phyloP scores from a whole-genome alignment of 2,329 filamentous ascomycete genomes.

The Fusarium sarcochroum region DNA sequence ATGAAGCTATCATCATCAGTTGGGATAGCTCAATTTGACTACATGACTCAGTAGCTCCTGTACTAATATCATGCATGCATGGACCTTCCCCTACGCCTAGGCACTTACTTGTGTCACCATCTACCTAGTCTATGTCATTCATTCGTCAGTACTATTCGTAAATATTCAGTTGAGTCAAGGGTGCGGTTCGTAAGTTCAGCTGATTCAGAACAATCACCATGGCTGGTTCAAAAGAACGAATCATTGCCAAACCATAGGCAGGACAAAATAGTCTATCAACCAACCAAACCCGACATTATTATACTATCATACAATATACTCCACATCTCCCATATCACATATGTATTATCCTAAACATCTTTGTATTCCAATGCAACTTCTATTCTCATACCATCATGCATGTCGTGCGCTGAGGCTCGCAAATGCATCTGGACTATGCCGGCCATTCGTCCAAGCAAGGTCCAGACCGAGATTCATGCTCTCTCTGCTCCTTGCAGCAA shows the following conservation, averaged over 20 bases:
- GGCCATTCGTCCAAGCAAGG: constrained; percentile 76
- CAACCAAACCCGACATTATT: constrained; percentile 45
- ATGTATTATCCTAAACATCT: constrained; percentile 44
- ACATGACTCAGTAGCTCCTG: background rate
- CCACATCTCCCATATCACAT: constrained; percentile 33
- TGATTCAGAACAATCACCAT: background rate
- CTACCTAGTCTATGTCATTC: background rate
- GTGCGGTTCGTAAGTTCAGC: background rate
- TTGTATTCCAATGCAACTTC: constrained; percentile 28
- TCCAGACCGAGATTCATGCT: constrained; percentile 77
- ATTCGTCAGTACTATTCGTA: background rate
- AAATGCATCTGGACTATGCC: constrained; percentile 86
- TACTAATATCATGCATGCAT: background rate
- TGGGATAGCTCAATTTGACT: background rate
- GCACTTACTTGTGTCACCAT: background rate
- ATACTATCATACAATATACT: constrained; percentile 49
- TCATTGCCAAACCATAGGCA: background rate
- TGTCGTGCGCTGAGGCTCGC: constrained; percentile 78
- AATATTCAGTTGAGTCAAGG: background rate
- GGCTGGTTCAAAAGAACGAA: background rate
- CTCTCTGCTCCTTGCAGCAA: constrained; percentile 70
- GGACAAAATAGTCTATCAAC: constrained; percentile 8
- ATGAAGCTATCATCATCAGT: background rate
- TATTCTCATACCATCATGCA: constrained; percentile 54
- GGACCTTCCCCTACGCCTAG: constrained; percentile 1